These are phyloP conservation scores for Copromyces sp. DNA, from an alignment of 495 filamentous ascomycete genomes.

Conservation along the genomic window DNA sequence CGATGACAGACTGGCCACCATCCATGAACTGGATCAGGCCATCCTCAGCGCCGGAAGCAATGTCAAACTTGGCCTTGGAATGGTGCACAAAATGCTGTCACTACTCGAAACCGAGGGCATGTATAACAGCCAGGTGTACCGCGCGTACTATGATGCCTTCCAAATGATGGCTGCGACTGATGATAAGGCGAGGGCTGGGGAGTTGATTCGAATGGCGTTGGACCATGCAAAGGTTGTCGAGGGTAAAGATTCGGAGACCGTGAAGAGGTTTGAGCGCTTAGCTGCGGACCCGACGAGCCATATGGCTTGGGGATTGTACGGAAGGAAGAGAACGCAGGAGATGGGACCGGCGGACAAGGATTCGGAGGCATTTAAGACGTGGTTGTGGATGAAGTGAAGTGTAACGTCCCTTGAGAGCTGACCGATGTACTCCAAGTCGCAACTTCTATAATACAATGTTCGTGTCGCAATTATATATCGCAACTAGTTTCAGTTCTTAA, in stretches of 20 bases:
- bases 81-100: not conserved
- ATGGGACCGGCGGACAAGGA: not conserved
- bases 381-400: not conserved
- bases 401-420: not conserved
- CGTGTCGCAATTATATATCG: too few relatives aligned
- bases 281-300: not conserved
- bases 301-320: not conserved
- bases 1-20: constrained; percentile 10
- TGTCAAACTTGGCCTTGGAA: not conserved
- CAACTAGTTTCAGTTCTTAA: too few relatives aligned
- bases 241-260: not conserved
- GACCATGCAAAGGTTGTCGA: not conserved
- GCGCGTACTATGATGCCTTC: not conserved
- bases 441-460: too few relatives aligned
- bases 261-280: not conserved
- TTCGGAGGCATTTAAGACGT: not conserved
- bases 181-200: not conserved
- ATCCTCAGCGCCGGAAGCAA: not conserved
- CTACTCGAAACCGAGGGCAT: not conserved
- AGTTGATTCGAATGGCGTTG: not conserved
- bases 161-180: not conserved
- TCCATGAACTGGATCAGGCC: not conserved
- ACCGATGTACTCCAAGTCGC: too few relatives aligned
- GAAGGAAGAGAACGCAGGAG: not conserved
- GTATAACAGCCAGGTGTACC: not conserved